Evolutionary conservation across 2,329 filamentous ascomycete genomes (phyloP).

Genomic region (Rachicladosporium sp.): DNA sequence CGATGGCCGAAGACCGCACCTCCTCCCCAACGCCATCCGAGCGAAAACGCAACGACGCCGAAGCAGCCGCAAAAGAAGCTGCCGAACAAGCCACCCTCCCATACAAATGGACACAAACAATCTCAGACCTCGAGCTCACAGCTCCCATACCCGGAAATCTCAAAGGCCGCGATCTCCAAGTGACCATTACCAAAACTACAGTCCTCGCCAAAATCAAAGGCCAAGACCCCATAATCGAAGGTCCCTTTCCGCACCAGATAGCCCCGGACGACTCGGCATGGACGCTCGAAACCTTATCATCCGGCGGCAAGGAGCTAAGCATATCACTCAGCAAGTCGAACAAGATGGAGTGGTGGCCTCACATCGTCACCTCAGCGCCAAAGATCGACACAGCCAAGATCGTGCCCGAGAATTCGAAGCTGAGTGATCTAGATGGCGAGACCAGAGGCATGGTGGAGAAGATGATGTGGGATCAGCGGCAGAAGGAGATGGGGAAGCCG

Average conservation of each 20-base stretch:
- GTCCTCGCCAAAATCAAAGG: conserved; percentile 78
- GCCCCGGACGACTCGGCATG: conserved; percentile 81
- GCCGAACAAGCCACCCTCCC: conserved; percentile 83
- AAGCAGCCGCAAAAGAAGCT: conserved; percentile 57
- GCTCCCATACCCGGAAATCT: conserved; percentile 68
- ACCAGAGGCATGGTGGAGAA: conserved; percentile 98
- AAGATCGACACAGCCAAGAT: conserved; percentile 95
- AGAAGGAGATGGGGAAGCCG: conserved; percentile 84
- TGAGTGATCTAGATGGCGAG: conserved; percentile 87
- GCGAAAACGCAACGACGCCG: conserved; percentile 43
- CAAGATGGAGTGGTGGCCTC: conserved; percentile 97
- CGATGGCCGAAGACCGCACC: conserved; percentile 11
- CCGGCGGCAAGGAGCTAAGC: conserved; percentile 58
- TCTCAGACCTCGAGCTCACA: conserved; percentile 72
- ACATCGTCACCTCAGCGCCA: conserved; percentile 75
- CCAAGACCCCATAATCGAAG: conserved; percentile 70
- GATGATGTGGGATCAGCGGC: conserved; percentile 99
- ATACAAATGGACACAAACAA: conserved; percentile 95
- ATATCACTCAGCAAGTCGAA: conserved; percentile 91
- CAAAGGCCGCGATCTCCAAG: conserved; percentile 70
- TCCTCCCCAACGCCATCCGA: conserved; percentile 40
- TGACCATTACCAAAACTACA: conserved; percentile 68
- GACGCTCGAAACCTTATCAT: conserved; percentile 63
- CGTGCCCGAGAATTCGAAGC: conserved; percentile 78
- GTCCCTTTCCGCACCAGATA: conserved; percentile 70